phyloP scores from a whole-genome alignment of 164 flowering plant genomes.

The Vitis vinifera region ASM3070453v1 NC_081811.1:2861501-2862000 shows the following conservation, averaged over 20 bases:
- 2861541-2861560: background rate
- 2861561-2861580: background rate
- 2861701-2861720: too few species aligned
- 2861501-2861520: constrained; percentile 70
- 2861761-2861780: constrained; percentile 53
- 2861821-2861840: constrained; percentile 84
- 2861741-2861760: background rate
- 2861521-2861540: constrained; percentile 84
- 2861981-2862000: constrained; percentile 99
- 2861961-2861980: constrained; percentile 96
- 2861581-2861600: background rate
- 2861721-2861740: too few species aligned
- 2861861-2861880: constrained; percentile 1
- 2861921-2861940: background rate
- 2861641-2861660: constrained; percentile 98
- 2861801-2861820: constrained; percentile 84
- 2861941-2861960: constrained; percentile 11
- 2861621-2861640: constrained; percentile 10
- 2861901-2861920: background rate
- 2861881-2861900: background rate
- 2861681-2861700: background rate
- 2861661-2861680: constrained; percentile 75
- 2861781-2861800: constrained; percentile 99
- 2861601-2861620: background rate
- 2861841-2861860: constrained; percentile 94